Evolutionary conservation across 2,329 filamentous ascomycete genomes (phyloP), one percentile per base, ranked within the genome.

Genomic region (Phyllosticta capitalensis): DNA sequence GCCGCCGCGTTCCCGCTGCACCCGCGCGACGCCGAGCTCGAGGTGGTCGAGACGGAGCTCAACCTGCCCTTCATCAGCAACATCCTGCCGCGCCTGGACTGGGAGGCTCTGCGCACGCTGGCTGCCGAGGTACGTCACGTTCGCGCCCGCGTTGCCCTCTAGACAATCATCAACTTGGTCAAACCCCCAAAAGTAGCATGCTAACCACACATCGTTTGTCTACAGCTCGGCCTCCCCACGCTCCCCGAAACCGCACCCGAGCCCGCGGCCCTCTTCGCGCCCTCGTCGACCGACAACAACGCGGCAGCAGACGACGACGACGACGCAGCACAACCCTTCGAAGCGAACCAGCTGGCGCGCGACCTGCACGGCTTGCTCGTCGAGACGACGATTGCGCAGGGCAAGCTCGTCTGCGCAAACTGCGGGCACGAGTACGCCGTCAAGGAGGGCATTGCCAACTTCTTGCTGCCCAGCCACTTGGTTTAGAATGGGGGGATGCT

Each of bases 391-490:
- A 89, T 99, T 61, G 82, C 84, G 45, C 89, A 92, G 75, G 94
- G 94, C 2, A 92, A 89, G 75, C 80, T 99, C 64, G 88, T 92
- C 5, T 99, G 94, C 72, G 91, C 84, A 54, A 89, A 88, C 74
- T 99, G 94, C 71, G 90, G 89, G 54, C 92, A 97, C 71, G 90
- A 95, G 78, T 99, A 97, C 74, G 85, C 85, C 61, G 87, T 99
- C 63, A 92, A 94, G 71, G 92, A 99, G 75, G 94, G 94, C 5
- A 96, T 97, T 72, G 90, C 91, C 61, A 97, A 97, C 74, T 99
- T 99, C 69, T 76, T 99, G 70, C 76, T 99, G 66, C 94, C 94
- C 12, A 94, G 88, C 68, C 94, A 99, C 78, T 76, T 99, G 74
- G 94, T 92, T 33, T 83, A 71, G 78, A 61, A n/a, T n/a, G n/a